These are phyloP conservation scores for Magnusiomyces sp. DNA, from an alignment of 1,139 yeast genomes.

Conservation along the genomic window DNA sequence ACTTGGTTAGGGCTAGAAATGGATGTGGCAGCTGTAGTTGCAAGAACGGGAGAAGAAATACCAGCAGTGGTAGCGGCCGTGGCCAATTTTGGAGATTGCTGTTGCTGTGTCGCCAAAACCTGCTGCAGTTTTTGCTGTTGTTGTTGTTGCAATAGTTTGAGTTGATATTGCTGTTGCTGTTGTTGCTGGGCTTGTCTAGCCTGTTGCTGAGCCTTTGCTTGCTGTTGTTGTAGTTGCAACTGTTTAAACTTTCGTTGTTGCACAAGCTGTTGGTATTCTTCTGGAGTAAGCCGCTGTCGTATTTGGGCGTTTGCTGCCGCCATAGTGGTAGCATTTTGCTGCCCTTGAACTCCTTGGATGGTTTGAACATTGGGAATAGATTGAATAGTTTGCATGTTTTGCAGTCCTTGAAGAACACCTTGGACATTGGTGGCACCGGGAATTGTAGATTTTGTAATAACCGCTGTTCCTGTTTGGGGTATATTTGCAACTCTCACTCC, in stretches of 20 bases:
- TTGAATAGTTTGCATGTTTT: background rate
- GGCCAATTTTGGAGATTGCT: background rate
- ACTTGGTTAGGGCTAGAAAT: background rate
- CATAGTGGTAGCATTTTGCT: background rate
- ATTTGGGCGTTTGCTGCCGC: background rate
- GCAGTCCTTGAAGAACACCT: too few species aligned
- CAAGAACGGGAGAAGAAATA: background rate
- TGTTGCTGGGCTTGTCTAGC: constrained; percentile 1
- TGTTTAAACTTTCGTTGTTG: constrained; percentile 13
- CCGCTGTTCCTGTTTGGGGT: too few species aligned
- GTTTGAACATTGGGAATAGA: background rate
- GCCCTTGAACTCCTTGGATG: background rate
- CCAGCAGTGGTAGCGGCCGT: background rate
- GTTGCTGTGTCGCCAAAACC: constrained; percentile 2
- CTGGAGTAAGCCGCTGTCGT: background rate
- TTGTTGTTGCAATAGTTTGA: background rate
- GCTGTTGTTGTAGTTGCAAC: constrained; percentile 14
- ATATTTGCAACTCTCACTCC: background rate
- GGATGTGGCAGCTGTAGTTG: background rate
- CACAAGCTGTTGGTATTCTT: constrained; percentile 5
- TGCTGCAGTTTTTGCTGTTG: constrained; percentile 7
- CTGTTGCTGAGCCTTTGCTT: background rate
- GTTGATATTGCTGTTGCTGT: constrained; percentile 16
- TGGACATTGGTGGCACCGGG: too few species aligned
- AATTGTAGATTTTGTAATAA: too few species aligned